Conservation (phyloP, 2,329 filamentous ascomycete genomes). For the Pyrenochaeta sp. region DNA sequence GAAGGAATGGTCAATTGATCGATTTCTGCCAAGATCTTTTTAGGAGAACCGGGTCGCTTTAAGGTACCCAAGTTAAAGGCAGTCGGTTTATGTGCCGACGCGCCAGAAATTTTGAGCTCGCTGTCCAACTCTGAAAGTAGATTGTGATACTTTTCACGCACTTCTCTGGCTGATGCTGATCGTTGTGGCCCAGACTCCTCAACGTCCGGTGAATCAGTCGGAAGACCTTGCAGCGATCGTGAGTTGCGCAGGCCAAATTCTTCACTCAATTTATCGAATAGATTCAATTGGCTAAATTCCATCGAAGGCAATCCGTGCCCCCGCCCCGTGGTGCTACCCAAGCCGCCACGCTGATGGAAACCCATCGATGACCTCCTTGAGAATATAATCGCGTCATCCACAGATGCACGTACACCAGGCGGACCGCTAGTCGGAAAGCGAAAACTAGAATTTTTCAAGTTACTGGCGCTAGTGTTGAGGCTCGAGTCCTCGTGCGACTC, state of each 20-base stretch:
- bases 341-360: constrained; percentile 28
- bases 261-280: constrained; percentile 57
- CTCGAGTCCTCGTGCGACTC: constrained; percentile 59
- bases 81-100: constrained; percentile 14
- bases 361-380: constrained; percentile 29
- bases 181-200: constrained; percentile 44
- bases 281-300: constrained; percentile 58
- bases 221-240: constrained; percentile 48
- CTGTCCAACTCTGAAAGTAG: constrained; percentile 55
- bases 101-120: constrained; percentile 34
- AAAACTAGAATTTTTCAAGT: constrained; percentile 40
- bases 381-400: constrained; percentile 30
- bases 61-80: constrained; percentile 19
- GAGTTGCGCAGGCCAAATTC: constrained; percentile 51
- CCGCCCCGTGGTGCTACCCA: constrained; percentile 31
- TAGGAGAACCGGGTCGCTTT: constrained; percentile 50
- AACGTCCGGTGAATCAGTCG: constrained; percentile 38
- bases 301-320: constrained; percentile 56
- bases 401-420: constrained; percentile 26
- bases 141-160: constrained; percentile 57
- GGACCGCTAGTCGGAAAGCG: constrained; percentile 30
- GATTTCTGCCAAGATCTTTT: constrained; percentile 52
- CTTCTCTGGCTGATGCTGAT: constrained; percentile 45
- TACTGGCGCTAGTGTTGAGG: constrained; percentile 47
- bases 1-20: constrained; percentile 58